Conservation (phyloP, 164 flowering plant genomes). For the Magnolia sinica region DNA sequence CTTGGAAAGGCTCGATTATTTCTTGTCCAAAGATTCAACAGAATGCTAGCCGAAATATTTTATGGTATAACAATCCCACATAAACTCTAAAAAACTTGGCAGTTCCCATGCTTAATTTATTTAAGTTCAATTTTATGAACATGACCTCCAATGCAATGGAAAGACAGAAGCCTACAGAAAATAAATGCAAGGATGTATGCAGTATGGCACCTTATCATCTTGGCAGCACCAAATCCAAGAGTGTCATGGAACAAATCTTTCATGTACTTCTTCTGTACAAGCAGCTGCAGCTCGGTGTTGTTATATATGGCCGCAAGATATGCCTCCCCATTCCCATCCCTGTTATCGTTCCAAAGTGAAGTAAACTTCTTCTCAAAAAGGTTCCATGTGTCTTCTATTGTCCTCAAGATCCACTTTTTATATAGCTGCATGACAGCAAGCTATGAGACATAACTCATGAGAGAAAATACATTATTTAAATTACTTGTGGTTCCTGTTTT, state of each 20-base stretch:
- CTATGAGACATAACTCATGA: neutral
- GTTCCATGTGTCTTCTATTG: slow-evolving; percentile 76
- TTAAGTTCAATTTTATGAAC: neutral
- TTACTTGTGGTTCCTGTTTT: no score
- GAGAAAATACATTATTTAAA: neutral
- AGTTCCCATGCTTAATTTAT: neutral
- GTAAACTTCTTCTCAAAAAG: slow-evolving; percentile 70
- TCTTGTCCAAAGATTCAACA: neutral
- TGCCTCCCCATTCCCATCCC: slow-evolving; percentile 85
- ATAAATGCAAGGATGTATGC: neutral
- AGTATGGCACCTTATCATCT: slow-evolving; percentile 85
- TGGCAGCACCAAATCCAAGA: slow-evolving; percentile 96
- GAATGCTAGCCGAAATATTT: neutral
- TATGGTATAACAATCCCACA: neutral
- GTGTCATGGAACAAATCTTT: slow-evolving; percentile 73
- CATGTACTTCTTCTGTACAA: slow-evolving; percentile 55
- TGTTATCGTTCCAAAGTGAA: slow-evolving; percentile 70
- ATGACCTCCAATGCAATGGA: neutral
- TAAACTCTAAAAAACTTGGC: neutral
- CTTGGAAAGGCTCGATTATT: no score
- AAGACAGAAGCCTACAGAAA: neutral
- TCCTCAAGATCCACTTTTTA: slow-evolving; percentile 77
- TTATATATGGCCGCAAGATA: slow-evolving; percentile 77
- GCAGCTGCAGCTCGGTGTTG: slow-evolving; percentile 51
- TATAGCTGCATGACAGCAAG: slow-evolving; percentile 44